Percentiles rank a stretch among this genome's conserved stretches.
Conservation (phyloP, 2,329 filamentous ascomycete genomes). For the Penicillium sp. region DNA sequence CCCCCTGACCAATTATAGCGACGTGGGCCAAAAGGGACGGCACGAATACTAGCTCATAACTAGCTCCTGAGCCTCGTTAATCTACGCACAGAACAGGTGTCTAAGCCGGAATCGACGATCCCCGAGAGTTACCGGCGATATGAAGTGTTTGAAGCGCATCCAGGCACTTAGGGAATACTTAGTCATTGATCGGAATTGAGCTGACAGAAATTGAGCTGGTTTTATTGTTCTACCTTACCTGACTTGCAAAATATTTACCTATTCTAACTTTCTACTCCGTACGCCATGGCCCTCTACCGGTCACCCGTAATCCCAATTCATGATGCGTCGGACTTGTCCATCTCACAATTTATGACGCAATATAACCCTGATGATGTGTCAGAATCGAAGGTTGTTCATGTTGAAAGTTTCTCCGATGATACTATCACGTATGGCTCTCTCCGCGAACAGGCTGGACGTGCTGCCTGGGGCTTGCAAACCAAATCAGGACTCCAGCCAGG, state of each 20-base stretch:
- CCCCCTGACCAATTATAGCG: background rate
- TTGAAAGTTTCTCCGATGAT: conserved; percentile 25
- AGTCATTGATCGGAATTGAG: background rate
- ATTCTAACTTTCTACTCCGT: background rate
- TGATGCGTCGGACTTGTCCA: conserved; percentile 18
- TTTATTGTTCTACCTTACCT: background rate
- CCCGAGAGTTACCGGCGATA: background rate
- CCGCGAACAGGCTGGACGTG: conserved; percentile 20
- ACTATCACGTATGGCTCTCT: conserved; percentile 26
- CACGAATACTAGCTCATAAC: background rate
- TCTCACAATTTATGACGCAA: conserved; percentile 24
- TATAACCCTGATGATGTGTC: conserved; percentile 27
- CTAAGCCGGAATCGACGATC: background rate
- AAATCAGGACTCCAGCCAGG: conserved; percentile 19
- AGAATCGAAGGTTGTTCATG: conserved; percentile 24
- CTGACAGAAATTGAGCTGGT: background rate
- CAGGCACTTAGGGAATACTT: background rate
- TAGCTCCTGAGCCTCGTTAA: background rate
- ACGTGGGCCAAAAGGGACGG: background rate
- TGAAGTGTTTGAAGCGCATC: background rate
- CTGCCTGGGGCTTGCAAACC: conserved; percentile 24
- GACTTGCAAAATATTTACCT: background rate
- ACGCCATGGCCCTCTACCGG: conserved; percentile 4
- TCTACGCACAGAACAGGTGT: no score
- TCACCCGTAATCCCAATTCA: conserved; percentile 8